Percentiles rank a stretch among this genome's conserved stretches.
These are phyloP conservation scores for Schoenoplectus tabernaemontani DNA, from an alignment of 202 grass and related monocot species.

Conservation along the genomic window DNA sequence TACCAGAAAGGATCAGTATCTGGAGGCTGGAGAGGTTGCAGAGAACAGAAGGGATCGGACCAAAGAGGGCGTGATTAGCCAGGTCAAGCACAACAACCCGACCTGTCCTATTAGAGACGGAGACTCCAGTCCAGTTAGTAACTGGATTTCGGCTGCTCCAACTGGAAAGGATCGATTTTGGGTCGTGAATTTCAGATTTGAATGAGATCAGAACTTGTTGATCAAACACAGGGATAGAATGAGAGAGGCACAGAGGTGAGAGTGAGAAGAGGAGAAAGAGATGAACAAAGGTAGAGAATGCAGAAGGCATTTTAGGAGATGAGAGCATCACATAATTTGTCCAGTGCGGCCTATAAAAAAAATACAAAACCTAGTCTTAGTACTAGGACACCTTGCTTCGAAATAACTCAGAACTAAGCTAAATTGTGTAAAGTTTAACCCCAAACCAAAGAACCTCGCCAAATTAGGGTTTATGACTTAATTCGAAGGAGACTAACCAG, in stretches of 20 bases:
- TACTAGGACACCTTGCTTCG: background rate
- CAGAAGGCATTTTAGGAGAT: background rate
- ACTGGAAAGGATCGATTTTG: background rate
- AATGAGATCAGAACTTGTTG: background rate
- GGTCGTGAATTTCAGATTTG: constrained; percentile 5
- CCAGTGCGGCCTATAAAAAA: background rate
- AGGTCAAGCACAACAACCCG: constrained; percentile 47
- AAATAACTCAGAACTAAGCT: background rate
- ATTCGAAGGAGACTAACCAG: background rate
- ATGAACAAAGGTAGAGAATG: background rate
- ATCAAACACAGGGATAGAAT: background rate
- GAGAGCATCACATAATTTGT: background rate
- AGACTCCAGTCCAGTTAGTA: constrained; percentile 16
- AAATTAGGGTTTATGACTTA: background rate
- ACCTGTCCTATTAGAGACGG: constrained; percentile 20
- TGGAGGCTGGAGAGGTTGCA: constrained; percentile 17
- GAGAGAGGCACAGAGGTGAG: background rate
- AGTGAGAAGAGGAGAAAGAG: background rate
- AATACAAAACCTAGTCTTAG: background rate
- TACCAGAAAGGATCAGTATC: constrained; percentile 4
- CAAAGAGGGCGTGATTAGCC: constrained; percentile 33
- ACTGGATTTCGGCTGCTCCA: background rate
- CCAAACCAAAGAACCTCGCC: background rate
- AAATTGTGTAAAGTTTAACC: background rate
- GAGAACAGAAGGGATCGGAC: constrained; percentile 30